phyloP scores from a whole-genome alignment of 495 filamentous ascomycete species.

The Parathielavia appendiculata region DNA sequence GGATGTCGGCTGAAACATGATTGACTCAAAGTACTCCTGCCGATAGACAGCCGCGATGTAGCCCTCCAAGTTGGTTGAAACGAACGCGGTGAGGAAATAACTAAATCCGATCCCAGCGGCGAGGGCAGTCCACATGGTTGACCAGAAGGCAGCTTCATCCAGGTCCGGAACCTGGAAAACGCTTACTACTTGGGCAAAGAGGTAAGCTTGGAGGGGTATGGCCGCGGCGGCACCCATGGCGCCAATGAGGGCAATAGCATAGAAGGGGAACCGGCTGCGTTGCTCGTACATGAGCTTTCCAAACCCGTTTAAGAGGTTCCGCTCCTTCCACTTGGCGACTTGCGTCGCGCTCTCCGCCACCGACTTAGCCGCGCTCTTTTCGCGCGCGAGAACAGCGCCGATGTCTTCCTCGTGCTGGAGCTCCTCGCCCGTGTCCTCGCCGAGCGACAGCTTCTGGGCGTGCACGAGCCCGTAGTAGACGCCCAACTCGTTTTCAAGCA shows the following conservation, averaged over 20 bases:
- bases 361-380: conserved; percentile 44
- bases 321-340: conserved; percentile 30
- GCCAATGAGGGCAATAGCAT: conserved; percentile 33
- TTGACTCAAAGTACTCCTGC: conserved; percentile 54
- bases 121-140: conserved; percentile 45
- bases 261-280: conserved; percentile 35
- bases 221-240: conserved; percentile 38
- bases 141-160: conserved; percentile 41
- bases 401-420: conserved; percentile 39
- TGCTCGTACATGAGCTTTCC: conserved; percentile 46
- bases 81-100: conserved; percentile 37
- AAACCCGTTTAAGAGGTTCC: conserved; percentile 41
- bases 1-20: conserved; percentile 51
- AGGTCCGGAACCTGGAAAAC: conserved; percentile 33
- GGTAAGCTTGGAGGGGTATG: conserved; percentile 40
- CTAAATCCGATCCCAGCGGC: conserved; percentile 36
- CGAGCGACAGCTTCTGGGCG: conserved; percentile 46
- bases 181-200: conserved; percentile 41
- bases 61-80: conserved; percentile 36
- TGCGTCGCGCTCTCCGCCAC: conserved; percentile 24
- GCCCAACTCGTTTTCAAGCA: conserved; percentile 52
- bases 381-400: conserved; percentile 36
- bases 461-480: conserved; percentile 50
- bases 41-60: conserved; percentile 48
- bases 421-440: conserved; percentile 28